Evolutionary conservation across 2,329 filamentous ascomycete species (phyloP).

Genomic region (Exophiala mesophila): DNA sequence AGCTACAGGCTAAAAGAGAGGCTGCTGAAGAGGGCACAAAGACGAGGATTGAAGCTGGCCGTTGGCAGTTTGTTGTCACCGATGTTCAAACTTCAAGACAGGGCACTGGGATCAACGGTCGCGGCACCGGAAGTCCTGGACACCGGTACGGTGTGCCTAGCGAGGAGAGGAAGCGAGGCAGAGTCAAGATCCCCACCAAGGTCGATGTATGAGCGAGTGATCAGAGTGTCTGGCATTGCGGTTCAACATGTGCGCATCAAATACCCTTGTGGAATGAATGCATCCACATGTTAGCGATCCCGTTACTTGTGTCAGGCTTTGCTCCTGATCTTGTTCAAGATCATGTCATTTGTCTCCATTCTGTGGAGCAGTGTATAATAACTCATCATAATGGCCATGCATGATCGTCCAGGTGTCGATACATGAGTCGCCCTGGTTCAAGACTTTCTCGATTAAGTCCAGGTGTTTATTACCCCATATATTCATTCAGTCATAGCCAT

Average conservation of each 20-base stretch:
- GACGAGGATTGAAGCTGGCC: slow-evolving; percentile 37
- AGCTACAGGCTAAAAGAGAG: slow-evolving; percentile 40
- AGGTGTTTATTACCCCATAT: too few relatives aligned
- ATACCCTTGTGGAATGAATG: too few relatives aligned
- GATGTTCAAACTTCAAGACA: slow-evolving; percentile 51
- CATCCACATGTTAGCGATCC: too few relatives aligned
- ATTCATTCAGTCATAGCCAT: too few relatives aligned
- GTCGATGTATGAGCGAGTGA: slow-evolving; percentile 48
- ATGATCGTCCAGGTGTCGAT: too few relatives aligned
- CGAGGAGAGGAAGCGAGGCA: slow-evolving; percentile 58
- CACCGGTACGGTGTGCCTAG: slow-evolving; percentile 59
- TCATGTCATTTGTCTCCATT: too few relatives aligned
- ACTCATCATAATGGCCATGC: too few relatives aligned
- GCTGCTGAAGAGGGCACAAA: slow-evolving; percentile 35
- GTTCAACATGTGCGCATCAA: slow-evolving; percentile 1
- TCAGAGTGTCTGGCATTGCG: not conserved
- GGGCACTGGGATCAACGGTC: slow-evolving; percentile 51
- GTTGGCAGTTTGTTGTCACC: slow-evolving; percentile 58
- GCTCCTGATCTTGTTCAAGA: too few relatives aligned
- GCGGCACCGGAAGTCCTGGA: slow-evolving; percentile 50
- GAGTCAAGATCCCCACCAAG: slow-evolving; percentile 58
- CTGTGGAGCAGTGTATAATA: too few relatives aligned
- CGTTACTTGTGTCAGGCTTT: not conserved
- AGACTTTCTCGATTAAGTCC: too few relatives aligned
- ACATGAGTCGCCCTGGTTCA: too few relatives aligned